A percentile compares a stretch with the other conserved stretches of the same genome.
Evolutionary conservation across 495 filamentous ascomycete species (phyloP).

Genomic region (Xylaria flabelliformis): DNA sequence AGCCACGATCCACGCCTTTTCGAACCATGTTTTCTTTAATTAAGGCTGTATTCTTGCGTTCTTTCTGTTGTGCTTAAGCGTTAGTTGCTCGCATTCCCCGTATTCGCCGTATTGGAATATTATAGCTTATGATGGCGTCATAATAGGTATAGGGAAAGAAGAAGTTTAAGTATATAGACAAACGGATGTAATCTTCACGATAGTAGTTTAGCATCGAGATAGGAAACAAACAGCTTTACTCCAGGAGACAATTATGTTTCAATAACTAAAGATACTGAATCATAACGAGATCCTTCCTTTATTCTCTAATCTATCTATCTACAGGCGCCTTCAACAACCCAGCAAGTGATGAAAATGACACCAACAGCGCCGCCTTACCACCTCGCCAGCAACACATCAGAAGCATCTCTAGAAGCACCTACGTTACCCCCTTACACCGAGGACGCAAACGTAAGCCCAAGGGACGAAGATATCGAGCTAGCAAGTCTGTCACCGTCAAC

Average conservation of each 20-base stretch:
- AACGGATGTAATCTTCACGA: not conserved
- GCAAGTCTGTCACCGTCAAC: constrained; percentile 21
- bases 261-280: not conserved
- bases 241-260: not conserved
- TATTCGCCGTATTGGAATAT: constrained; percentile 21
- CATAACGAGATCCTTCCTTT: not conserved
- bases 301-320: not conserved
- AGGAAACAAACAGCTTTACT: not conserved
- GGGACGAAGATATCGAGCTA: constrained; percentile 28
- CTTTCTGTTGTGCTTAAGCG: not conserved
- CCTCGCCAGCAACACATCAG: constrained; percentile 1
- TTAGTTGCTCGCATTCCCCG: constrained; percentile 18
- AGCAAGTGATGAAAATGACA: constrained; percentile 7
- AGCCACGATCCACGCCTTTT: constrained; percentile 6
- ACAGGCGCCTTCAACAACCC: not conserved
- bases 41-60: not conserved
- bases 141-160: not conserved
- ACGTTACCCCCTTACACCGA: constrained; percentile 20
- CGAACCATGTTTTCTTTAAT: not conserved
- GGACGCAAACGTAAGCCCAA: not conserved
- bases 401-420: constrained; percentile 10
- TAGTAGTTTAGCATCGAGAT: not conserved
- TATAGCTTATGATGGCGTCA: not conserved
- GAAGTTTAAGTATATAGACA: not conserved
- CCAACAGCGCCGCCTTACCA: constrained; percentile 15